These are phyloP conservation scores for Penicillium waksmanii DNA, from an alignment of 495 filamentous ascomycete genomes.

Conservation along the genomic window DNA sequence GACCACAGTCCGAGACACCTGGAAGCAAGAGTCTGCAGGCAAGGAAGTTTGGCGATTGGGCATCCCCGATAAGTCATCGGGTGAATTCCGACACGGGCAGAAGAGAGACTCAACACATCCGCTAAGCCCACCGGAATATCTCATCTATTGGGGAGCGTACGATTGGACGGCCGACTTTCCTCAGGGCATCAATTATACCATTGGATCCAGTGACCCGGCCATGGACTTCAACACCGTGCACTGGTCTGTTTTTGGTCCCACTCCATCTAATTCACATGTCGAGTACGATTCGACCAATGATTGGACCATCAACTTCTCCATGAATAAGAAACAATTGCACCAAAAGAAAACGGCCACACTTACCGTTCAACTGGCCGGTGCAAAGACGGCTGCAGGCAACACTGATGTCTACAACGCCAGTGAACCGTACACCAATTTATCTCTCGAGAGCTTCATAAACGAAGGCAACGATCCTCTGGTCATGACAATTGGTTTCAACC, in stretches of 20 bases:
- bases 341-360: slow-evolving; percentile 46
- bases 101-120: slow-evolving; percentile 46
- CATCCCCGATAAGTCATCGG: slow-evolving; percentile 56
- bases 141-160: slow-evolving; percentile 59
- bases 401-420: slow-evolving; percentile 53
- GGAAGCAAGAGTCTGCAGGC: slow-evolving; percentile 54
- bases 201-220: slow-evolving; percentile 48
- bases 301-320: slow-evolving; percentile 57
- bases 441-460: slow-evolving; percentile 39
- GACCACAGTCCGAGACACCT: slow-evolving; percentile 36
- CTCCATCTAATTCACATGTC: slow-evolving; percentile 41
- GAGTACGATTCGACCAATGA: slow-evolving; percentile 46
- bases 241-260: slow-evolving; percentile 57
- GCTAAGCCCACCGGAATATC: slow-evolving; percentile 51
- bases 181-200: slow-evolving; percentile 51
- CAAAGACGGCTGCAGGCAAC: slow-evolving; percentile 60
- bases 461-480: slow-evolving; percentile 27
- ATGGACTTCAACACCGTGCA: slow-evolving; percentile 58
- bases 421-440: slow-evolving; percentile 50
- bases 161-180: slow-evolving; percentile 59
- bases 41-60: slow-evolving; percentile 59
- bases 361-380: slow-evolving; percentile 59
- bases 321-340: slow-evolving; percentile 33
- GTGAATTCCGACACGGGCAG: slow-evolving; percentile 58
- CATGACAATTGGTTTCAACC: slow-evolving; percentile 33